Evolutionary conservation across 352 stramenopile species (phyloP).

Genomic region (Saprolegnia diclina): DNA sequence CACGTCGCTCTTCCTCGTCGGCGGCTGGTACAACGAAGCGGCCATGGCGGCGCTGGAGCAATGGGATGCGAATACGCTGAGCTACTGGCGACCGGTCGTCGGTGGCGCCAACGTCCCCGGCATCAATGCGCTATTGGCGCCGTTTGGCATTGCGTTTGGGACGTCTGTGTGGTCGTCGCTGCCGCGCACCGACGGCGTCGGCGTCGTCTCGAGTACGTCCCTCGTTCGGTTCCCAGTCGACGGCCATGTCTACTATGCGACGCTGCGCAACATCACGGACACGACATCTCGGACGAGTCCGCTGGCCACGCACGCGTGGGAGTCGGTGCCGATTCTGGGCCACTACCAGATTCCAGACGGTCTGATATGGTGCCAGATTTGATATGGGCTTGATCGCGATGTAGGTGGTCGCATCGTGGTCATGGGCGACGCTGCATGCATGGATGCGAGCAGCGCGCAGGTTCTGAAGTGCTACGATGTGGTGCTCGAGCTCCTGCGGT

Average conservation of each 20-base stretch:
- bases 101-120: constrained; percentile 71
- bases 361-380: constrained; percentile 21
- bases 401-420: constrained; percentile 61
- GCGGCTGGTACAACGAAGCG: constrained; percentile 70
- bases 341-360: not conserved
- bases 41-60: constrained; percentile 57
- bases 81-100: constrained; percentile 69
- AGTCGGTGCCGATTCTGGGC: not conserved
- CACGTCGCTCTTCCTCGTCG: constrained; percentile 66
- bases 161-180: constrained; percentile 41
- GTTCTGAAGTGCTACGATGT: constrained; percentile 60
- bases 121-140: constrained; percentile 53
- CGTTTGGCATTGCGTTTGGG: constrained; percentile 66
- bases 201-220: constrained; percentile 34
- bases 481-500: constrained; percentile 48
- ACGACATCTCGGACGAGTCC: not conserved
- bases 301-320: not conserved
- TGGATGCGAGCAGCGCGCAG: constrained; percentile 49
- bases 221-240: constrained; percentile 3
- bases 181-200: constrained; percentile 35
- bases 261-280: not conserved
- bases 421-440: constrained; percentile 65
- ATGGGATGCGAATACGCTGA: constrained; percentile 80
- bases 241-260: constrained; percentile 6
- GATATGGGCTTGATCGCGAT: constrained; percentile 41